Evolutionary conservation across 257 asterid genomes (phyloP), one percentile per base, ranked within the genome.

Genomic region (Nicotiana benthamiana): DNA sequence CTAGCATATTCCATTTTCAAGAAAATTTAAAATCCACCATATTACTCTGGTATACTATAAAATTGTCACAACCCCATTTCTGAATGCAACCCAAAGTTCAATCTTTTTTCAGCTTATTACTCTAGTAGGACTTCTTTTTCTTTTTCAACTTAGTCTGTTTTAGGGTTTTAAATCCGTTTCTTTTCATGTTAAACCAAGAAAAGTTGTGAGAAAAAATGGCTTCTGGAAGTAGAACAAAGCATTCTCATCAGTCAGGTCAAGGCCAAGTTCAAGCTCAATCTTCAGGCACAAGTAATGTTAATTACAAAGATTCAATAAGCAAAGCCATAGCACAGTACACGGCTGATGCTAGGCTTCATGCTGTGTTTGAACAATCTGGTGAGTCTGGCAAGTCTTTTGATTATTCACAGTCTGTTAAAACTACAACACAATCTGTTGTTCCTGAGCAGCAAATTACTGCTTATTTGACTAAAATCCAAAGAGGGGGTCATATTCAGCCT

Each of bases 351-450:
- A 88, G 91, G 43, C 90, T 94, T 46, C 97, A 94, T 82, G 95
- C 97, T 9, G 98, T 89, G 11, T 94, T 91, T 88, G 98, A 94
- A 82, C 96, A 89, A 78, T 88, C 98, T 16, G 96, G 97, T 48
- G 97, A 89, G 86, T 86, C 95, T 18, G 98, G 97, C 3, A 91
- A 87, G 81, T 89, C 93, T 9, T 94, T 94, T 83, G 97, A 94
- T 83, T 94, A 94, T 34, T 88, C 97, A 0, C 86, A 92, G 83
- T 89, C 94, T 22, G 82, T 92, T 36, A 87, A 82, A 80, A 86
- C 90, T 2, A 77, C 82, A 1, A 79, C 74, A 54, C 87, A 86
- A 12, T 87, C 91, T 11, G 83, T 88, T 7, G 86, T 90, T 6
- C 88, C 97, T 6, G 98, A 89, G 86, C 84, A 89, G 80, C 92